These are phyloP conservation scores for Diaporthe vexans DNA, from an alignment of 2,329 filamentous ascomycete genomes.

Conservation along the genomic window DNA sequence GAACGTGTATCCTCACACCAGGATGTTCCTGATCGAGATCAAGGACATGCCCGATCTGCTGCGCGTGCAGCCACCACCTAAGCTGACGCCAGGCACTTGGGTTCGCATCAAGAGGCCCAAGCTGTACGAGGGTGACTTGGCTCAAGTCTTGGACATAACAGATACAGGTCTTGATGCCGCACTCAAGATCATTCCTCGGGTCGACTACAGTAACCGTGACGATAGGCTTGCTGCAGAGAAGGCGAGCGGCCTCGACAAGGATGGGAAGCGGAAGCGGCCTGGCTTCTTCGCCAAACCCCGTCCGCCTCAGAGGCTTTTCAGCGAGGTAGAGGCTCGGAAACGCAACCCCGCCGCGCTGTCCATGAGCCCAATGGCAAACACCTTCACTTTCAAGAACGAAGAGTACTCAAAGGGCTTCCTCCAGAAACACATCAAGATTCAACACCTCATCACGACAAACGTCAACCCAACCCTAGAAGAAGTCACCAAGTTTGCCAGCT, in stretches of 20 bases:
- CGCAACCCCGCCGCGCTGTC: constrained; percentile 76
- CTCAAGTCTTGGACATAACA: constrained; percentile 92
- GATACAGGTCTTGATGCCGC: constrained; percentile 91
- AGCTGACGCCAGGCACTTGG: constrained; percentile 89
- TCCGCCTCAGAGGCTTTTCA: constrained; percentile 92
- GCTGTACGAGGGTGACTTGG: constrained; percentile 90
- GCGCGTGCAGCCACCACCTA: constrained; percentile 87
- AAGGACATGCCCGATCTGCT: constrained; percentile 99
- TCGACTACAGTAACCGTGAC: constrained; percentile 77
- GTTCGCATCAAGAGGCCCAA: constrained; percentile 86
- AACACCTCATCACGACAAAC: constrained; percentile 85
- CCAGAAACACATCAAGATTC: constrained; percentile 93
- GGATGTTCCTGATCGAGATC: constrained; percentile 90
- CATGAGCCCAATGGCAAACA: constrained; percentile 82
- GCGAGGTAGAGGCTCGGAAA: constrained; percentile 92
- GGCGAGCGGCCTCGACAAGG: constrained; percentile 54
- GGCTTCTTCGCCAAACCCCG: constrained; percentile 65
- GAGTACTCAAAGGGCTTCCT: constrained; percentile 94
- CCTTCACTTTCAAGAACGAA: constrained; percentile 88
- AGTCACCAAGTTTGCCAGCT: constrained; percentile 92
- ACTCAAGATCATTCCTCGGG: constrained; percentile 87
- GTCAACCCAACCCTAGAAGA: constrained; percentile 96
- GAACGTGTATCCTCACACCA: constrained; percentile 90
- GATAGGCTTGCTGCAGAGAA: constrained; percentile 27
- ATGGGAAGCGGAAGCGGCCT: constrained; percentile 85